These are phyloP conservation scores for Avena insularis DNA, from an alignment of 176 grass and related monocot species.

Conservation along the genomic window DNA sequence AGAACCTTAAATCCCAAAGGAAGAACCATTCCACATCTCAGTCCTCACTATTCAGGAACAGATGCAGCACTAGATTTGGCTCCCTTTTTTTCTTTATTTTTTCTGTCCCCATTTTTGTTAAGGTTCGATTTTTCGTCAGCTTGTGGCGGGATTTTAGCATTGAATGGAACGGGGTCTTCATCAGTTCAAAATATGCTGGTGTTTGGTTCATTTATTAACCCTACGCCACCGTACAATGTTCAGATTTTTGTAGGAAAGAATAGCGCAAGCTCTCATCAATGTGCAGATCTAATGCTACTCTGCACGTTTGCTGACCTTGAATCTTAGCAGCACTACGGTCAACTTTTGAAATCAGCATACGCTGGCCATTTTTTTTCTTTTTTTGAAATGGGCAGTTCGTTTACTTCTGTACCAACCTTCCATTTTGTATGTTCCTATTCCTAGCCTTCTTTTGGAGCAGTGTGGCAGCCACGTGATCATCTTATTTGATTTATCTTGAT, in stretches of 20 bases:
- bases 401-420: constrained; percentile 10
- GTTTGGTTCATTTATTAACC: constrained; percentile 25
- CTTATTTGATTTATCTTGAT: constrained; percentile 26
- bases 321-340: constrained; percentile 16
- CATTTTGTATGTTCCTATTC: constrained; percentile 31
- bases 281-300: background rate
- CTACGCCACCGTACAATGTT: background rate
- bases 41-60: constrained; percentile 26
- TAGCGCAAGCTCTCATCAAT: background rate
- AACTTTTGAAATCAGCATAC: constrained; percentile 23
- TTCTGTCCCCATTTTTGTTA: background rate
- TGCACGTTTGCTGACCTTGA: background rate
- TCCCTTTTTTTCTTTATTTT: constrained; percentile 10
- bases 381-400: constrained; percentile 35
- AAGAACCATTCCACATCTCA: background rate
- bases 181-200: background rate
- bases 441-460: constrained; percentile 16
- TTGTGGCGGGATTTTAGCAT: constrained; percentile 28
- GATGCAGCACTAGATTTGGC: background rate
- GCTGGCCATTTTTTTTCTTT: background rate
- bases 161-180: background rate
- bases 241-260: background rate
- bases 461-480: constrained; percentile 42
- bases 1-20: background rate
- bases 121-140: constrained; percentile 16